Evolutionary conservation across 371 early-diverging fungal species (phyloP).

Genomic region (Fennellomyces sp.): DNA sequence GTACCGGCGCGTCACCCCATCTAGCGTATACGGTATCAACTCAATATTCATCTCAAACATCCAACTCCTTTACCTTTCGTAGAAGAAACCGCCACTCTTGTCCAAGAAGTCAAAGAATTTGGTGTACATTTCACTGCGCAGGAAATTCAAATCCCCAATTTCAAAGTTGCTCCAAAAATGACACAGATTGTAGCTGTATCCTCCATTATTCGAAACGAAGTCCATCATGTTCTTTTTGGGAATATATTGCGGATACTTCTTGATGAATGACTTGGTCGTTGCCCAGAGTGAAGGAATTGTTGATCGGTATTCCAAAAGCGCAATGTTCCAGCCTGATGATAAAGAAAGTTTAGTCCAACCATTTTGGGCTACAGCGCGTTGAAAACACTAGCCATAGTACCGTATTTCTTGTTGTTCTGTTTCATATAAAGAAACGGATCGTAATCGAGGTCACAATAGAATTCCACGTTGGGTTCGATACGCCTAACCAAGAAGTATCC

Average conservation of each 20-base stretch:
- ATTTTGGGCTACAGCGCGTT: too few species aligned
- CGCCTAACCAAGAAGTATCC: conserved; percentile 33
- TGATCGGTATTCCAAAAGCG: conserved; percentile 74
- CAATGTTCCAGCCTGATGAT: conserved; percentile 67
- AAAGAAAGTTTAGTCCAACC: not conserved
- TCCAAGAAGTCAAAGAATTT: conserved; percentile 87
- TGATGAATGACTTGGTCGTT: conserved; percentile 54
- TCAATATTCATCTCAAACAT: conserved; percentile 52
- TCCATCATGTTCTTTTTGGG: conserved; percentile 34
- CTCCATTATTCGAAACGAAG: conserved; percentile 35
- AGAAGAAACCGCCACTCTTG: conserved; percentile 89
- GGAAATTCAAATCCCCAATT: conserved; percentile 85
- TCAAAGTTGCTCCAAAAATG: conserved; percentile 99
- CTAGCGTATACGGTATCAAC: conserved; percentile 49
- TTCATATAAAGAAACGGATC: conserved; percentile 92
- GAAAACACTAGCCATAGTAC: too few species aligned
- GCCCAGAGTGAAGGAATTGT: conserved; percentile 89
- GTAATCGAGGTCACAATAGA: conserved; percentile 84
- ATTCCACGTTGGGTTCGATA: conserved; percentile 91
- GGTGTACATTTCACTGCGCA: conserved; percentile 70
- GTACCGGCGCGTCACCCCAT: conserved; percentile 99
- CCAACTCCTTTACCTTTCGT: conserved; percentile 74
- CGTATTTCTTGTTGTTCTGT: conserved; percentile 85
- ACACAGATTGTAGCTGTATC: conserved; percentile 69
- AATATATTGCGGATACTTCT: conserved; percentile 47